phyloP scores from a whole-genome alignment of 2,329 filamentous ascomycete species.

The Apiospora rasikravindrae region DNA sequence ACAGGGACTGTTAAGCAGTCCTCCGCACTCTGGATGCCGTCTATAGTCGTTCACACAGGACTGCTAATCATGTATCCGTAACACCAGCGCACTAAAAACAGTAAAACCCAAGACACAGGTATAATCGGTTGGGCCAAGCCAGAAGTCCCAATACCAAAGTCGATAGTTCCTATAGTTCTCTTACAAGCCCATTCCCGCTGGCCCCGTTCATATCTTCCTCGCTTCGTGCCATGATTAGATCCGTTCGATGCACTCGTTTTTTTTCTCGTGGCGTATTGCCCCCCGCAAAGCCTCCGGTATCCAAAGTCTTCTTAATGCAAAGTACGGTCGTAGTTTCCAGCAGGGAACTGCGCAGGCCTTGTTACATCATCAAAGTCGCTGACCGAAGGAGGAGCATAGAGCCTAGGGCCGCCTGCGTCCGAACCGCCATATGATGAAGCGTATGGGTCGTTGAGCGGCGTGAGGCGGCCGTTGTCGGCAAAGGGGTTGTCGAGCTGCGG shows the following conservation, averaged over 20 bases:
- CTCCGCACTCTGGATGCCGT: constrained; percentile 11
- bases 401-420: constrained; percentile 32
- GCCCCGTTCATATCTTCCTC: background rate
- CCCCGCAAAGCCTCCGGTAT: background rate
- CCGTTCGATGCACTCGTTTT: background rate
- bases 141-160: constrained; percentile 11
- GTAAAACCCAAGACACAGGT: constrained; percentile 8
- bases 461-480: constrained; percentile 53
- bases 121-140: background rate
- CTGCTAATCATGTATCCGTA: constrained; percentile 16
- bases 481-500: constrained; percentile 38
- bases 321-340: constrained; percentile 61
- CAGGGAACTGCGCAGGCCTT: constrained; percentile 59
- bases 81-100: constrained; percentile 20
- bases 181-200: constrained; percentile 7
- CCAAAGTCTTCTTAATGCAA: constrained; percentile 37
- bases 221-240: background rate
- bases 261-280: background rate
- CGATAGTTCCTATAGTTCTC: constrained; percentile 11
- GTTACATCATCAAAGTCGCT: constrained; percentile 51
- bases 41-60: constrained; percentile 9
- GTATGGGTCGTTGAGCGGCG: constrained; percentile 36
- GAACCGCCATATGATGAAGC: constrained; percentile 36
- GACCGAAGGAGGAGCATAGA: constrained; percentile 47
- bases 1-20: constrained; percentile 6